phyloP scores from a whole-genome alignment of 2,329 filamentous ascomycete species.

The Fusarium denticulatum region DNA sequence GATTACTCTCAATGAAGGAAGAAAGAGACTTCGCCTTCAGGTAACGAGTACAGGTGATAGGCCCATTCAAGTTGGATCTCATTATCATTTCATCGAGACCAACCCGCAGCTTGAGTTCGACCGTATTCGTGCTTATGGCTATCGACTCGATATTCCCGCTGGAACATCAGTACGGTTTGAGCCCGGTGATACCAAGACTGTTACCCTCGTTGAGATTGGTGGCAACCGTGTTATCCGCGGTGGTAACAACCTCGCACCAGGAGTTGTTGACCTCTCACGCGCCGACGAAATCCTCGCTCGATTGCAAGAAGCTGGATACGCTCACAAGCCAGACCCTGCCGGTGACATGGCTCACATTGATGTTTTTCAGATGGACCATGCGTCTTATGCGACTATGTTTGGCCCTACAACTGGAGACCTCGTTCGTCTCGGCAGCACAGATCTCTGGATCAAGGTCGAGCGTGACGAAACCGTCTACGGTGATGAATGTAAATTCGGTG shows the following conservation, averaged over 20 bases:
- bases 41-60: conserved; percentile 90
- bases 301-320: conserved; percentile 78
- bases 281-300: conserved; percentile 72
- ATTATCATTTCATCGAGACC: conserved; percentile 97
- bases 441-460: conserved; percentile 92
- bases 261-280: conserved; percentile 72
- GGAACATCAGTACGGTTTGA: conserved; percentile 95
- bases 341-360: conserved; percentile 65
- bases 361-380: conserved; percentile 76
- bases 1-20: conserved; percentile 77
- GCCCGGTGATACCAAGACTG: conserved; percentile 90
- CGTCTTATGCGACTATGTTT: conserved; percentile 88
- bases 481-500: conserved; percentile 95
- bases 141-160: conserved; percentile 86
- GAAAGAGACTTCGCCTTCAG: conserved; percentile 76
- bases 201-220: conserved; percentile 88
- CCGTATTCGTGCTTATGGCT: conserved; percentile 82
- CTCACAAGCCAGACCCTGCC: conserved; percentile 75
- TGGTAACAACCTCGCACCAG: conserved; percentile 82
- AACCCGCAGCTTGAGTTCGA: conserved; percentile 93
- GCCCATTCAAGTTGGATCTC: conserved; percentile 91
- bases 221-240: conserved; percentile 83
- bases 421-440: conserved; percentile 83
- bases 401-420: conserved; percentile 89
- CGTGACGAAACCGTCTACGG: conserved; percentile 85